Percentiles rank a stretch among this genome's conserved stretches.
Evolutionary conservation across 495 filamentous ascomycete genomes (phyloP).

Genomic region (Ramalina intermedia): DNA sequence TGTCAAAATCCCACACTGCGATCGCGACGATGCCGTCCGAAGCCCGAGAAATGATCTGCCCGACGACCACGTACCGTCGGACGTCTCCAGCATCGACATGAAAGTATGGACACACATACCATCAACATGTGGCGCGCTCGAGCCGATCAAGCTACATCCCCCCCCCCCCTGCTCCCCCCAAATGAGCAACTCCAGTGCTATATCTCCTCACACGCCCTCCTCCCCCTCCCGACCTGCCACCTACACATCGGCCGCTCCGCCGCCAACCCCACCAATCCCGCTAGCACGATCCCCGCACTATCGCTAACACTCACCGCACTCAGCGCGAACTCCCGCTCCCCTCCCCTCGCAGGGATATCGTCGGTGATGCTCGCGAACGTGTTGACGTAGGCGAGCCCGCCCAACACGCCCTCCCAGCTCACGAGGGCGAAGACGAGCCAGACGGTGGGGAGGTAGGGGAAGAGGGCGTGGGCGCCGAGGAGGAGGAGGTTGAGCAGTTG

Average conservation of each 20-base stretch:
- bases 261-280: conserved; percentile 71
- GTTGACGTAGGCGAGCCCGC: conserved; percentile 85
- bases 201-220: conserved; percentile 54
- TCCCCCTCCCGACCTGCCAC: conserved; percentile 64
- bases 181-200: not conserved
- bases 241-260: conserved; percentile 71
- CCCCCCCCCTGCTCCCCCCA: too few species aligned
- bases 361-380: conserved; percentile 89
- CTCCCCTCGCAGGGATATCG: conserved; percentile 38
- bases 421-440: conserved; percentile 68
- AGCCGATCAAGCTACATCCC: too few species aligned
- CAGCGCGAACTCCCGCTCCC: conserved; percentile 81
- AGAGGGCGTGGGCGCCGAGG: conserved; percentile 59
- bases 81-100: too few species aligned
- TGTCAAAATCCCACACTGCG: too few species aligned
- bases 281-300: conserved; percentile 78
- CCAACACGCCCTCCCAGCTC: conserved; percentile 93
- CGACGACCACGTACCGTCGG: too few species aligned
- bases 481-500: conserved; percentile 66
- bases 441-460: conserved; percentile 66
- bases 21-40: too few species aligned
- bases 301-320: conserved; percentile 87
- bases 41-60: too few species aligned
- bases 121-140: too few species aligned
- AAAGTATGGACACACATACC: too few species aligned